Base-by-base conservation (phyloP, 176 grass and related monocot genomes). In the Avena sativa region DNA sequence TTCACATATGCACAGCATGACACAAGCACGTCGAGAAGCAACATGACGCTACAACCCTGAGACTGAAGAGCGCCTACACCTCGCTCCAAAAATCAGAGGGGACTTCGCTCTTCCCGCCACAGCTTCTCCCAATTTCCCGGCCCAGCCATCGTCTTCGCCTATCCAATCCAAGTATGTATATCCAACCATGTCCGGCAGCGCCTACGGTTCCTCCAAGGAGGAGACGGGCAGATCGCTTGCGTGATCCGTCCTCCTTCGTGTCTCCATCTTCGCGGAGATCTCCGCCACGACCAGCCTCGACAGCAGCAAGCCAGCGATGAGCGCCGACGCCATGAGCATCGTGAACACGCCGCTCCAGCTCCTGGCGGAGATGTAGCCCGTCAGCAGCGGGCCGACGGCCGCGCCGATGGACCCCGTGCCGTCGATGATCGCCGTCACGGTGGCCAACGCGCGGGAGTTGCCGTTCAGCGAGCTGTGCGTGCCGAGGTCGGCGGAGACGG, bases 381-480 rank as follows among this genome's bases (percentile, higher is more conserved):
- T 97, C 71, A 97, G 81, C 78, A 97, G 63, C n/a, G 95, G 95
- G 15, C 95, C 95, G 4, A 89, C 67, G 2, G 95, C 95, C 0
- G 95, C 95, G 73, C 95, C 95, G 47, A 97, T 85, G 9, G 95
- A 97, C 15, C 95, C 92, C 0, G 92, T 97, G 12, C 92, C 95
- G 53, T 97, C 90, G 34, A 97, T 97, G 87, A 97, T 97, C 46
- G 95, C 95, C 9, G 95, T 97, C 21, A 97, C 95, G 46, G 92
- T 97, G 17, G 95, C 95, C 52, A 97, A 71, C 25, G 95, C 95
- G 40, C 95, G 76, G 23, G 92, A 92, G 83, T 92, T 97, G 76
- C 95, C 90, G 34, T 88, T 91, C 34, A 97, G 89, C 23, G 95
- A 97, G 86, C 90, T 94, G 85, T 97, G 95, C 12, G 92, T 91